phyloP scores from a whole-genome alignment of 2,329 filamentous ascomycete genomes.

The Fusarium mexicanum region DNA sequence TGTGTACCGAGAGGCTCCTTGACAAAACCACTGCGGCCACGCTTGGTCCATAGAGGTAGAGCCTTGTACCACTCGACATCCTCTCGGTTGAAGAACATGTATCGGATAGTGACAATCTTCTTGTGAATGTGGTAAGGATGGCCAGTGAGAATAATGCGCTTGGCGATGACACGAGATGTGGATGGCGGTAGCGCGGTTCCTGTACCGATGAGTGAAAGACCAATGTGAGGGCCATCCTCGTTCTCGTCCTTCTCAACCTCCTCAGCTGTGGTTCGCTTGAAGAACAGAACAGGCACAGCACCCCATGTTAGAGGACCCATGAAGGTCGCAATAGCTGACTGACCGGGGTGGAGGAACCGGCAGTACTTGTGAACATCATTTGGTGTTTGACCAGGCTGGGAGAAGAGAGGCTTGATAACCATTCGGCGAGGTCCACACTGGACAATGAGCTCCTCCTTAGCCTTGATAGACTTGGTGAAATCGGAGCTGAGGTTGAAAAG shows the following conservation, averaged over 20 bases:
- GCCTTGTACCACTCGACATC: constrained; percentile 99
- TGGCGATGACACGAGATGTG: constrained; percentile 85
- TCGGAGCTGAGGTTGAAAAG: constrained; percentile 87
- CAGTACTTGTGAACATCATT: constrained; percentile 99
- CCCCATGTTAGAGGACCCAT: constrained; percentile 94
- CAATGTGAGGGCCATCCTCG: constrained; percentile 55
- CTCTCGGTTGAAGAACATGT: constrained; percentile 99
- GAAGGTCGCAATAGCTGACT: constrained; percentile 88
- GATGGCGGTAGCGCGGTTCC: constrained; percentile 85
- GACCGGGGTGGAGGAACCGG: constrained; percentile 89
- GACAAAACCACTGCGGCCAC: constrained; percentile 88
- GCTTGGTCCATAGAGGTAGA: constrained; percentile 90
- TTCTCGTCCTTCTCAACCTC: constrained; percentile 54
- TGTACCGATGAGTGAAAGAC: constrained; percentile 80
- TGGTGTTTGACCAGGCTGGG: constrained; percentile 85
- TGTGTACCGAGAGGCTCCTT: constrained; percentile 96
- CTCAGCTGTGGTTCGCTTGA: constrained; percentile 67
- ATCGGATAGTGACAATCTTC: constrained; percentile 93
- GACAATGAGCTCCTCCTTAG: constrained; percentile 90
- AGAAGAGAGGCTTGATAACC: constrained; percentile 90
- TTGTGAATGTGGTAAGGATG: constrained; percentile 99
- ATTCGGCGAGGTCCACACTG: constrained; percentile 91
- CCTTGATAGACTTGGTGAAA: constrained; percentile 79
- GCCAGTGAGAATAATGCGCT: constrained; percentile 91
- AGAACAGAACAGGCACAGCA: constrained; percentile 88